Base-by-base conservation (phyloP, 2,329 filamentous ascomycete genomes). In the Fusarium sororula region DNA sequence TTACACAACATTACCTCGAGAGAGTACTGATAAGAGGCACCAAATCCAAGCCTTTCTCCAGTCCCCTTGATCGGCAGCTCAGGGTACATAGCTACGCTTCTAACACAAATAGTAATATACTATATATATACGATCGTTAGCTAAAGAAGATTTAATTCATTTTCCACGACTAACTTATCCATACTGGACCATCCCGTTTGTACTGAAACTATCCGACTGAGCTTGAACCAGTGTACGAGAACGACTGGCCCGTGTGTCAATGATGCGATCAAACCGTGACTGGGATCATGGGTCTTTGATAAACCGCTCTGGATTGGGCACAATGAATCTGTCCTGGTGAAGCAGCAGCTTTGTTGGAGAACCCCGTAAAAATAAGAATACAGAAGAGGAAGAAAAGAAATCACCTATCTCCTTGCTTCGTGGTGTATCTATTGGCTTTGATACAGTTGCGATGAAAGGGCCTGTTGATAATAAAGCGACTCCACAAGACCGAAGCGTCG, bases 181-280 rank as follows among this genome's bases (percentile, higher is more conserved):
- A n/a, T 35, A 35, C 24, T 28, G 51, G 35, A 38, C 35, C 24
- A 63, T 44, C 44, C 48, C 44, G 7, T 42, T 63, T 72, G 44
- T 63, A 58, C 71, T 63, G 67, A 72, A 68, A 54, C 45, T 68
- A 68, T 68, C 59, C 68, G 63, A 41, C 30, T 9, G n/a, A 51
- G 30, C 39, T 32, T 28, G 48, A 61, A 54, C 37, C 56, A 72
- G 66, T 77, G 76, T 78, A 75, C 55, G 62, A 68, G 73, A 78
- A 78, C 77, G 75, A 78, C 74, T 78, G 76, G 76, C 74, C 75
- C 68, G 74, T 78, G 75, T 69, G 67, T 65, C 69, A 66, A 77
- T 75, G 68, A 77, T 75, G 75, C 64, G 72, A 76, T 42, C 37
- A 55, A 68, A 42, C 55, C 60, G 44, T 62, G 55, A 32, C 72